Evolutionary conservation across 306 rosid genomes (phyloP).

Genomic region (Urtica urens): DNA sequence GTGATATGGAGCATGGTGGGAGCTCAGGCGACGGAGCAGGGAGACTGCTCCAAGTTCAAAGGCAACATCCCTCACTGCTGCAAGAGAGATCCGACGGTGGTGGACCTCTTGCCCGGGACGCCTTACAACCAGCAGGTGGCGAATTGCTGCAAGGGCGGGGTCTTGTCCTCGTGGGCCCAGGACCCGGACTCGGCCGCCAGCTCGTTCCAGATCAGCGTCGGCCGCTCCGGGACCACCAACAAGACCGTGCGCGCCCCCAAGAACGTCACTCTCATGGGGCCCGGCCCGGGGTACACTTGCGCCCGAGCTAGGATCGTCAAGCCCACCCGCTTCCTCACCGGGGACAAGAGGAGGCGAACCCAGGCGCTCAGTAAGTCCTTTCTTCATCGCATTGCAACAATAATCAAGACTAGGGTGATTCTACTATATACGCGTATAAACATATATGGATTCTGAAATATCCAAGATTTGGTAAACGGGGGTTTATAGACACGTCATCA

Average conservation of each 20-base stretch:
- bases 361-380: constrained; percentile 79
- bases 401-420: too few relatives aligned
- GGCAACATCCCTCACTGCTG: constrained; percentile 58
- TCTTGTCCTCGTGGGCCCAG: constrained; percentile 67
- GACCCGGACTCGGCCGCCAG: constrained; percentile 47
- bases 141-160: constrained; percentile 93
- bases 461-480: too few relatives aligned
- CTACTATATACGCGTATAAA: too few relatives aligned
- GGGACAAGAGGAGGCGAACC: constrained; percentile 71
- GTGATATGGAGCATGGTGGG: constrained; percentile 75
- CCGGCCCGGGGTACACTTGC: constrained; percentile 91
- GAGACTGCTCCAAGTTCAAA: constrained; percentile 74
- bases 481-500: too few relatives aligned
- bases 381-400: neutral
- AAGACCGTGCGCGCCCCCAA: constrained; percentile 49
- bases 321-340: constrained; percentile 36
- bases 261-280: constrained; percentile 62
- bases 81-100: constrained; percentile 50
- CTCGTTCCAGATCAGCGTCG: constrained; percentile 78
- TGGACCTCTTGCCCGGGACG: constrained; percentile 73
- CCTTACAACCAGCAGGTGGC: constrained; percentile 68
- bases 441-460: too few relatives aligned
- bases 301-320: constrained; percentile 42
- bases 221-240: constrained; percentile 57
- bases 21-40: constrained; percentile 74